These are phyloP conservation scores for Chloris gayana DNA, from an alignment of 176 grass and related monocot genomes.

Conservation along the genomic window DNA sequence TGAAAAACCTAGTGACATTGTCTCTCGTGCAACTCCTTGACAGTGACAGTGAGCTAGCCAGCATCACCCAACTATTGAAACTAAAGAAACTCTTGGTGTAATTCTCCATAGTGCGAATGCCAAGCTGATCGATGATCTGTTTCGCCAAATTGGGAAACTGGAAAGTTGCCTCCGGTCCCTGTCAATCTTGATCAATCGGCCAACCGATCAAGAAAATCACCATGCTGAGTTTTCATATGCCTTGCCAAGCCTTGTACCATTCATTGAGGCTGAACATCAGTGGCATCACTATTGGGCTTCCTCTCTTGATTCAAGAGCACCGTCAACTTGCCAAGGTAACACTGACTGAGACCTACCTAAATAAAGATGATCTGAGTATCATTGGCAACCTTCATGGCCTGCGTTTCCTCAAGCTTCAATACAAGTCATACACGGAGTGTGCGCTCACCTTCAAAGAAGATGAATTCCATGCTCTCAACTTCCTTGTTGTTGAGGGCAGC, in stretches of 20 bases:
- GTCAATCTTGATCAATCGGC: neutral
- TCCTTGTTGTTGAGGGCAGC: neutral
- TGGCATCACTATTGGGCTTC: neutral
- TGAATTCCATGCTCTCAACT: neutral
- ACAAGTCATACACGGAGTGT: neutral
- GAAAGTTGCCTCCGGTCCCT: neutral
- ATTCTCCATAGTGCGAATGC: neutral
- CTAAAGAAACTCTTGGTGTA: slow-evolving; percentile 15
- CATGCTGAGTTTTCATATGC: neutral
- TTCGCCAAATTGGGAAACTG: neutral
- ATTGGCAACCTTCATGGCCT: neutral
- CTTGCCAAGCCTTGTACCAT: neutral
- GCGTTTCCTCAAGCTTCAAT: neutral
- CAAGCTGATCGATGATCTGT: neutral
- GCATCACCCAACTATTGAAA: neutral
- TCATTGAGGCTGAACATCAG: neutral
- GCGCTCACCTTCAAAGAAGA: neutral
- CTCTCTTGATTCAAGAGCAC: neutral
- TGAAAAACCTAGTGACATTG: neutral
- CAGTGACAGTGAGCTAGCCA: rapidly evolving
- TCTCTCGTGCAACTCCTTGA: neutral
- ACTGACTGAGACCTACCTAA: neutral
- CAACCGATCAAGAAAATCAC: neutral
- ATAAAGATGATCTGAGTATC: neutral
- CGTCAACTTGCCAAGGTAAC: slow-evolving; percentile 5